phyloP scores from a whole-genome alignment of 768 basidiomycete genomes.

The Porphyrellus cyaneotinctus region DNA sequence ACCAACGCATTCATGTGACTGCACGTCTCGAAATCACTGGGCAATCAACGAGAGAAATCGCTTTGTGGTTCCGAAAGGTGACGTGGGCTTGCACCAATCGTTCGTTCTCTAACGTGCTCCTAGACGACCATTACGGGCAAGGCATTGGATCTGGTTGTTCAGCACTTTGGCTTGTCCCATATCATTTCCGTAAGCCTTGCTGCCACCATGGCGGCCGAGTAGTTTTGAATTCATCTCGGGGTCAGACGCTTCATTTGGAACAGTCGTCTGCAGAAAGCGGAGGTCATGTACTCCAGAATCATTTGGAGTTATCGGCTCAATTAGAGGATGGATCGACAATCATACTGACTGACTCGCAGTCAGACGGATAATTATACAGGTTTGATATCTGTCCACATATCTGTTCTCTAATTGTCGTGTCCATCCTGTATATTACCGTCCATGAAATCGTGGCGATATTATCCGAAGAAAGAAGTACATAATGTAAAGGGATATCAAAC shows the following conservation, averaged over 20 bases:
- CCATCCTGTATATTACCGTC: neutral
- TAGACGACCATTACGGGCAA: constrained; percentile 57
- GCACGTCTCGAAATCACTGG: constrained; percentile 31
- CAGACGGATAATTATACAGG: neutral
- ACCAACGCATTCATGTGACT: constrained; percentile 57
- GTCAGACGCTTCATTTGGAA: constrained; percentile 43
- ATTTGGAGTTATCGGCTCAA: constrained; percentile 45
- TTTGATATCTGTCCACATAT: neutral
- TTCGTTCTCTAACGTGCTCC: constrained; percentile 4
- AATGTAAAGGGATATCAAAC: constrained; percentile 16
- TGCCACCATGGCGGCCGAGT: neutral
- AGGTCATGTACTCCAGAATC: constrained; percentile 41
- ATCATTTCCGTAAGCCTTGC: constrained; percentile 12
- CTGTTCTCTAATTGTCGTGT: neutral
- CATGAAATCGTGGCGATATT: constrained; percentile 12
- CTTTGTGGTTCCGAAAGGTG: constrained; percentile 76
- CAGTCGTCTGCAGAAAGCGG: constrained; percentile 25
- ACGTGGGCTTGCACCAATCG: neutral
- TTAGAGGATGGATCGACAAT: constrained; percentile 48
- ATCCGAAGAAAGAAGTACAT: constrained; percentile 18
- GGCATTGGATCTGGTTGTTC: constrained; percentile 54
- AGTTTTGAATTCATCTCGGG: constrained; percentile 19
- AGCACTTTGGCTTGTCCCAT: constrained; percentile 15
- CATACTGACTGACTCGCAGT: constrained; percentile 10
- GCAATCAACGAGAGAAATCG: constrained; percentile 35